Evolutionary conservation across 139 green algal species (phyloP).

Genomic region (Picochlorum sp.): DNA sequence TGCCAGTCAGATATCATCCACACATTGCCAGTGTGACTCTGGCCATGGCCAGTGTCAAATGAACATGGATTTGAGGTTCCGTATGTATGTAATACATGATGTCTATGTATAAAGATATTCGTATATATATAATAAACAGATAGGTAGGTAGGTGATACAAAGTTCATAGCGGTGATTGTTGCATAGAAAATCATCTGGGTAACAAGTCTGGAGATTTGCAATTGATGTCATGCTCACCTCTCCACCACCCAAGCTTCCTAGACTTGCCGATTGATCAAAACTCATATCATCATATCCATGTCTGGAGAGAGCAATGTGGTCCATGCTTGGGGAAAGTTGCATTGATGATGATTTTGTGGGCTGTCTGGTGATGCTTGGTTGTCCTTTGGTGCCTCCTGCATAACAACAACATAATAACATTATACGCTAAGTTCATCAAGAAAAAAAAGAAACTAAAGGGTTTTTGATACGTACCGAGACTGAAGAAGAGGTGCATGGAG

Average conservation of each 20-base stretch:
- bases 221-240: no score
- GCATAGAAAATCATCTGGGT: no score
- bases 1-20: no score
- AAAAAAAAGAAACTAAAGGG: background rate
- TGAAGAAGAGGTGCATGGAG: constrained; percentile 92
- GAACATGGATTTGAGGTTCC: no score
- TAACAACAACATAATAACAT: background rate
- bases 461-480: constrained; percentile 16
- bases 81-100: no score
- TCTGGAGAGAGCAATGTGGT: constrained; percentile 17
- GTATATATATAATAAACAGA: no score
- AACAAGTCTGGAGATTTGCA: no score
- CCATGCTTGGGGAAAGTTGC: constrained; percentile 33
- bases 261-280: background rate
- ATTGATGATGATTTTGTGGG: constrained; percentile 6
- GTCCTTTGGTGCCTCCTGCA: constrained; percentile 12
- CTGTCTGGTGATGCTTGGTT: background rate
- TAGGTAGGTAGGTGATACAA: no score
- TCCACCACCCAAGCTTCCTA: background rate
- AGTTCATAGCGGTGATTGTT: no score
- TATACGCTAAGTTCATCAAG: background rate
- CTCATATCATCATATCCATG: background rate
- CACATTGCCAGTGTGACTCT: no score
- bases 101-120: no score
- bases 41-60: no score